Base-by-base conservation (phyloP, 75 land plant species). In the Isoetes taiwanensis region DNA sequence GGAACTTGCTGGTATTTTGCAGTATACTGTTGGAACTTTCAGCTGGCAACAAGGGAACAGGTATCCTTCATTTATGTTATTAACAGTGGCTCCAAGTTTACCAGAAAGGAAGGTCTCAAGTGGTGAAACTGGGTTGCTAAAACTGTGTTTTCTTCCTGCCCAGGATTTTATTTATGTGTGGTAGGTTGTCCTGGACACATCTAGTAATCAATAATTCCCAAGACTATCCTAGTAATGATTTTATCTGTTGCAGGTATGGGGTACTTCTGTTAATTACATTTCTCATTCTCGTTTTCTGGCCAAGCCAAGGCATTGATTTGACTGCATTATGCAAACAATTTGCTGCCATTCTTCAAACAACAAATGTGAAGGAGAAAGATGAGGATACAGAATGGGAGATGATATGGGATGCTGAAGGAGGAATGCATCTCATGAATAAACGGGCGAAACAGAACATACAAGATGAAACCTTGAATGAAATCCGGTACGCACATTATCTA, bases 331-430 rank as follows among this genome's bases (percentile, higher is more conserved):
- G 14, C 39, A 37, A 37, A 37, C n/a, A n/a, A n/a, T n/a, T 9
- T 37, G 39, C 14, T 37, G 39, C 39, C 9, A 14, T 37, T 10
- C 39, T 37, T 37, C 39, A 37, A 14, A 37, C 12, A 37, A 19
- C 64, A 9, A 84, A 84, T 64, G 78, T 74, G 40, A 90, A 83
- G 71, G 71, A 77, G 58, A 89, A 90, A 41, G 87, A 86, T 71
- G 84, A 71, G 11, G 43, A 67, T 34, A 62, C 73, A 58, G 97
- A 90, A 14, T 86, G 75, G 69, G 97, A 90, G 32, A 82, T 82
- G 87, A 48, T 83, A 14, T 90, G 97, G 97, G 97, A 86, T 70
- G 93, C 97, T 20, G 93, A 90, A 66, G 97, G 97, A 3, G 71
- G 71, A 1, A 81, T 90, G 96, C 97, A 90, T 76, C 72, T 86